A percentile compares a stretch with the other conserved stretches of the same genome.
Evolutionary conservation across 768 basidiomycete species (phyloP).

Genomic region (Collybia nuda): DNA sequence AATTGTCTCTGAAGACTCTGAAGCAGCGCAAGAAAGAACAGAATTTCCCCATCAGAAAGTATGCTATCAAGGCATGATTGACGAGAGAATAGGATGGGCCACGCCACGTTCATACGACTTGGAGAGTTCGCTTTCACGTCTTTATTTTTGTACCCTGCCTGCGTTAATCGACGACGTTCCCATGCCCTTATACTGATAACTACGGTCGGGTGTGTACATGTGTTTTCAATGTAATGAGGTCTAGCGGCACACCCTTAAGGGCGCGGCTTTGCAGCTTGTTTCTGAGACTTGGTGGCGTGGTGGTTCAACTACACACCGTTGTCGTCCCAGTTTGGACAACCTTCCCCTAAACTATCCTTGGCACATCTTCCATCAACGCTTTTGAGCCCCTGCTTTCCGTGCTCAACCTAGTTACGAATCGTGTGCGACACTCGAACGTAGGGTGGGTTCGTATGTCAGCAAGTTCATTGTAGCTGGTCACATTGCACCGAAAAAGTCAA

Average conservation of each 20-base stretch:
- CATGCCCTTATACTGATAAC: conserved; percentile 8
- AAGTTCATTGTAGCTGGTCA: too few species aligned
- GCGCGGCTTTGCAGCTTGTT: background rate
- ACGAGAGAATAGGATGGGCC: conserved; percentile 10
- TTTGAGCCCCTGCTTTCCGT: too few species aligned
- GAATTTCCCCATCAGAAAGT: conserved; percentile 94
- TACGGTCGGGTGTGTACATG: background rate
- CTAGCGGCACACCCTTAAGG: background rate
- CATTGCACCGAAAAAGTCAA: too few species aligned
- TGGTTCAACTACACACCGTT: too few species aligned
- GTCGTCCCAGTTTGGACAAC: too few species aligned
- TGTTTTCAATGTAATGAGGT: background rate
- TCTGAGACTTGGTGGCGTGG: too few species aligned
- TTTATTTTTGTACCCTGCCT: conserved; percentile 21
- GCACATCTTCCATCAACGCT: too few species aligned
- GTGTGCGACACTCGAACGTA: too few species aligned
- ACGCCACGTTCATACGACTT: conserved; percentile 12
- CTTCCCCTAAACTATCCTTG: too few species aligned
- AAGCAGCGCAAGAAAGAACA: conserved; percentile 93
- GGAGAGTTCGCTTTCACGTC: conserved; percentile 15
- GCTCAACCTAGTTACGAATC: too few species aligned
- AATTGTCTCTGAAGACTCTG: conserved; percentile 82
- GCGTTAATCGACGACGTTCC: conserved; percentile 10
- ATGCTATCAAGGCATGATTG: conserved; percentile 88
- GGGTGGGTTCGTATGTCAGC: too few species aligned